Conservation (phyloP, 2,329 filamentous ascomycete species). For the Colletotrichum magnum region DNA sequence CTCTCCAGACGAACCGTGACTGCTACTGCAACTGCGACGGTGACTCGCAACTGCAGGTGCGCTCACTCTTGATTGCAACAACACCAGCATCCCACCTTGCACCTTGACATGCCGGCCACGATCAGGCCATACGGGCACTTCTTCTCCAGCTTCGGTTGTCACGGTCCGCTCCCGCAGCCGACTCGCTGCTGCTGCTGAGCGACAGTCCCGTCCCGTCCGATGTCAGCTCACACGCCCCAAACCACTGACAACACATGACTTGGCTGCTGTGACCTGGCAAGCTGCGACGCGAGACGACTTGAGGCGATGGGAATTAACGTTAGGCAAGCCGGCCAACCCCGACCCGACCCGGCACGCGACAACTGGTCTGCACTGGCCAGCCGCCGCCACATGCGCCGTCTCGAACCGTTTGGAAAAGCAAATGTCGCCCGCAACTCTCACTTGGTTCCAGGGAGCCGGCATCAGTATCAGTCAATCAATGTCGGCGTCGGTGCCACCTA, state of each 20-base stretch:
- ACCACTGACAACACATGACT: conserved; percentile 10
- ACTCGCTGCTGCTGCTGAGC: background rate
- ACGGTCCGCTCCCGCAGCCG: conserved; percentile 1
- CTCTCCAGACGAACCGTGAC: conserved; percentile 28
- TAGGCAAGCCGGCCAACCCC: conserved; percentile 9
- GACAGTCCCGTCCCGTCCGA: background rate
- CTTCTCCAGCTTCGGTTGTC: background rate
- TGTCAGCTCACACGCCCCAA: background rate
- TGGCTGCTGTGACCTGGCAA: conserved; percentile 2
- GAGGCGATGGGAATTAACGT: background rate
- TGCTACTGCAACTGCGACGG: background rate
- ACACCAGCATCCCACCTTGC: no score
- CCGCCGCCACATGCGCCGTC: conserved; percentile 19
- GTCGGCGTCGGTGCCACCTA: no score
- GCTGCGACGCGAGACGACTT: background rate
- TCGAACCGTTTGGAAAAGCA: conserved; percentile 12
- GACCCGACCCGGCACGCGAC: conserved; percentile 9
- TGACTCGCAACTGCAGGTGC: no score
- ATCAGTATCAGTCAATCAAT: background rate
- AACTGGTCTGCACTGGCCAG: conserved; percentile 24
- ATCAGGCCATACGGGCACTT: conserved; percentile 16
- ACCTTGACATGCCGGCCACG: background rate
- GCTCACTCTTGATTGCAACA: background rate
- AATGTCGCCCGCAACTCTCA: background rate
- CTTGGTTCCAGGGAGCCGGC: background rate